Conservation (phyloP, 1,284 basidiomycete genomes). For the Austroboletus niveus region DNA sequence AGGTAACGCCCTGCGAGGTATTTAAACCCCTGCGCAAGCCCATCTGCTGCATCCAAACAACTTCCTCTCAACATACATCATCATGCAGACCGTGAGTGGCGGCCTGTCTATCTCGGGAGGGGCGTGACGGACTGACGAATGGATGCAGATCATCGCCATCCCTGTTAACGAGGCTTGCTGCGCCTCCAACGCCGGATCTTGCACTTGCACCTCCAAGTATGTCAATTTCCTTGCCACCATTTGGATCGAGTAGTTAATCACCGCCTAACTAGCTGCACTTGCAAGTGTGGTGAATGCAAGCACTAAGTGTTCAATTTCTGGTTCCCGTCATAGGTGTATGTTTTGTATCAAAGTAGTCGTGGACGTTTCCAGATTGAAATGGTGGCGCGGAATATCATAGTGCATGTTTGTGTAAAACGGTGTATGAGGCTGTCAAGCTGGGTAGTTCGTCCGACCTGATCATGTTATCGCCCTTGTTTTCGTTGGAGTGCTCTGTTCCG, state of each 20-base stretch:
- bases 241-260: not conserved
- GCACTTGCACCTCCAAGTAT: conserved; percentile 15
- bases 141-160: conserved; percentile 16
- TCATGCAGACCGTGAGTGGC: conserved; percentile 21
- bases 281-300: conserved; percentile 21
- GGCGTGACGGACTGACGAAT: not conserved
- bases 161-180: conserved; percentile 28
- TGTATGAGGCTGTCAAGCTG: no score
- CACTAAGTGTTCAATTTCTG: conserved; percentile 5
- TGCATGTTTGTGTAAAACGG: no score
- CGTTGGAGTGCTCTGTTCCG: no score
- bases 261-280: conserved; percentile 11
- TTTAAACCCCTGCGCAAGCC: not conserved
- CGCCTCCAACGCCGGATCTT: not conserved
- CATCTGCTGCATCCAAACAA: conserved; percentile 1
- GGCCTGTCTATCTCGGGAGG: not conserved
- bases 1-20: no score
- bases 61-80: not conserved
- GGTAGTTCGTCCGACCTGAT: no score
- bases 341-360: no score
- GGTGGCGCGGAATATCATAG: no score
- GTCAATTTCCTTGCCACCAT: not conserved
- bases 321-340: no score
- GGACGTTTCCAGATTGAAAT: no score
- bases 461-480: no score